phyloP scores from a whole-genome alignment of 2,329 filamentous ascomycete genomes.

The Diaporthe caulivora region DNA sequence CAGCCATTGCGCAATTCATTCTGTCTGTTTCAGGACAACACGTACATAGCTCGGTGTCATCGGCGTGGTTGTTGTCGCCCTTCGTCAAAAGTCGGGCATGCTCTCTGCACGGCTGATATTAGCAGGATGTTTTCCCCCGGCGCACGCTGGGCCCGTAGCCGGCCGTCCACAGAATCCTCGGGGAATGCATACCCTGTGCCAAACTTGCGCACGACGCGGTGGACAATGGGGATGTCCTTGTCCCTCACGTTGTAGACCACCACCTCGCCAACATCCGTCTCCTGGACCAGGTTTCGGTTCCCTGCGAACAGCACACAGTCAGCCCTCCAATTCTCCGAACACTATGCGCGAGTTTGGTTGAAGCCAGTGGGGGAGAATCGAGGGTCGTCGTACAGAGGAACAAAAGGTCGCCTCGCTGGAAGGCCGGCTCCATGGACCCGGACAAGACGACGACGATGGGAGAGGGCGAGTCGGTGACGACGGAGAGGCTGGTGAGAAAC shows the following conservation, averaged over 20 bases:
- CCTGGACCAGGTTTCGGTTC: constrained; percentile 74
- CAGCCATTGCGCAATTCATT: background rate
- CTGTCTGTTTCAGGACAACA: background rate
- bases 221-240: constrained; percentile 98
- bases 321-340: background rate
- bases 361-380: too few relatives aligned
- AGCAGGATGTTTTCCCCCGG: background rate
- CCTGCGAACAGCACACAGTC: constrained; percentile 6
- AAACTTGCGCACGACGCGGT: constrained; percentile 85
- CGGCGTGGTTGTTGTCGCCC: constrained; percentile 94
- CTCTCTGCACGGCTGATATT: constrained; percentile 51
- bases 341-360: background rate
- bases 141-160: too few relatives aligned
- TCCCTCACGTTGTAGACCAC: constrained; percentile 83
- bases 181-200: constrained; percentile 63
- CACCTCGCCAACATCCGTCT: constrained; percentile 69
- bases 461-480: constrained; percentile 79
- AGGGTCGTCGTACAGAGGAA: constrained; percentile 68
- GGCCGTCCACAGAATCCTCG: background rate
- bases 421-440: constrained; percentile 87
- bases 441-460: constrained; percentile 88
- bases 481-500: constrained; percentile 70
- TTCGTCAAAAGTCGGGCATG: constrained; percentile 88
- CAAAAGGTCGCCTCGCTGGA: constrained; percentile 81
- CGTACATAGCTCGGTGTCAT: constrained; percentile 81